These are phyloP conservation scores for Leptodontidium sp. DNA, from an alignment of 2,329 filamentous ascomycete species.

Conservation along the genomic window DNA sequence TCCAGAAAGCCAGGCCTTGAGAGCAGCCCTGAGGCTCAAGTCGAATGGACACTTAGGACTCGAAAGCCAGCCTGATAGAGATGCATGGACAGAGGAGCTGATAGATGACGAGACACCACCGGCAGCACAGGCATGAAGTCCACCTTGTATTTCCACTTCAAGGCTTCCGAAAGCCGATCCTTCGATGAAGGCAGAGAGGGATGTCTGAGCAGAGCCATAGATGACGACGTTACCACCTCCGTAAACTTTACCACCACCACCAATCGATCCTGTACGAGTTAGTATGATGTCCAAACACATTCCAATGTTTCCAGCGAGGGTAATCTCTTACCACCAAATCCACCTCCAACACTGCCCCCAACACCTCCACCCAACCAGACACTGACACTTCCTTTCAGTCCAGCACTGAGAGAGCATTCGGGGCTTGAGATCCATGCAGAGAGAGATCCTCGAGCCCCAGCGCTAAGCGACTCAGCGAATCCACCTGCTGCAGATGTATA, in stretches of 20 bases:
- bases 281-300: too few relatives aligned
- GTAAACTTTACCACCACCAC: neutral
- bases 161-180: neutral
- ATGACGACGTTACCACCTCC: neutral
- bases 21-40: neutral
- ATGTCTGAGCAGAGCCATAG: neutral
- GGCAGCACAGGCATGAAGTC: neutral
- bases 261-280: too few relatives aligned
- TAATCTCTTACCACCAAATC: neutral
- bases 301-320: too few relatives aligned
- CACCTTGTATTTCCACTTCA: neutral
- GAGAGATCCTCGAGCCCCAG: slow-evolving; percentile 8
- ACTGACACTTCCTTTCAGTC: slow-evolving; percentile 8
- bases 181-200: slow-evolving; percentile 2
- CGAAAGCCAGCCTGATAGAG: neutral
- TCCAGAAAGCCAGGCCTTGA: slow-evolving; percentile 9
- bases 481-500: slow-evolving; percentile 6
- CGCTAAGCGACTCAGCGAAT: slow-evolving; percentile 13
- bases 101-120: slow-evolving; percentile 3
- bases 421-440: slow-evolving; percentile 16
- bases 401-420: slow-evolving; percentile 2
- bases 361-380: neutral
- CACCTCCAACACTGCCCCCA: neutral
- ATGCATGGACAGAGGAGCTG: neutral
- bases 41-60: neutral